A percentile compares a stretch with the other conserved stretches of the same genome.
These are phyloP conservation scores for Aegilops umbellulata DNA, from an alignment of 176 grass and related monocot genomes.

Conservation along the genomic window DNA sequence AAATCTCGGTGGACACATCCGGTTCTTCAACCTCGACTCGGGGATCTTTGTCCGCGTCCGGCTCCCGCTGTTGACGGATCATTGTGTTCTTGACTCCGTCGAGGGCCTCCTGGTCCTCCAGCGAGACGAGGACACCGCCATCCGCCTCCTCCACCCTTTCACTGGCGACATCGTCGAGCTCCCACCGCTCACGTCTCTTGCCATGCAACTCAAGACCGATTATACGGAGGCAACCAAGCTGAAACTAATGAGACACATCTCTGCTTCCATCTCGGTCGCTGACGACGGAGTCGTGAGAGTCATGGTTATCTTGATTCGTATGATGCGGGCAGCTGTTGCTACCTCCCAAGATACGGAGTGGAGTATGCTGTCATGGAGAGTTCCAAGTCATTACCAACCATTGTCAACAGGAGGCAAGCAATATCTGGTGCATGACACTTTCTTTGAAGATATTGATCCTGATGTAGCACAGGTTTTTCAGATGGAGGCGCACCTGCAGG, in stretches of 20 bases:
- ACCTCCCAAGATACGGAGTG: background rate
- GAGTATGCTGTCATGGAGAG: background rate
- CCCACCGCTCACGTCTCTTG: background rate
- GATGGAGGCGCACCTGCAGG: background rate
- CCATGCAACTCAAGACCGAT: background rate
- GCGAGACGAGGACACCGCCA: background rate
- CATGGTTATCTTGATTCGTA: background rate
- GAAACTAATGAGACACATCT: background rate
- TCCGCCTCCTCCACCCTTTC: constrained; percentile 10
- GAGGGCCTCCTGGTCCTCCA: constrained; percentile 3
- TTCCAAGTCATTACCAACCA: background rate
- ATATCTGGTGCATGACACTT: background rate
- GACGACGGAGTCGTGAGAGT: background rate
- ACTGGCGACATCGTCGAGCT: background rate
- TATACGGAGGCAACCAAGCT: background rate
- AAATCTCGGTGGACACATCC: background rate
- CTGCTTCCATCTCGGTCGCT: background rate
- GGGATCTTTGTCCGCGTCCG: background rate
- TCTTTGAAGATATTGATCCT: no score
- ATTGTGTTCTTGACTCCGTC: background rate
- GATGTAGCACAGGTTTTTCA: background rate
- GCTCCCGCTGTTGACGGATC: background rate
- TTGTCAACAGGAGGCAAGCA: background rate
- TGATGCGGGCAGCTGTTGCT: background rate
- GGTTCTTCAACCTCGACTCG: constrained; percentile 12